Evolutionary conservation across 768 basidiomycete species (phyloP).

Genomic region (Candolleomyces eurysporus): DNA sequence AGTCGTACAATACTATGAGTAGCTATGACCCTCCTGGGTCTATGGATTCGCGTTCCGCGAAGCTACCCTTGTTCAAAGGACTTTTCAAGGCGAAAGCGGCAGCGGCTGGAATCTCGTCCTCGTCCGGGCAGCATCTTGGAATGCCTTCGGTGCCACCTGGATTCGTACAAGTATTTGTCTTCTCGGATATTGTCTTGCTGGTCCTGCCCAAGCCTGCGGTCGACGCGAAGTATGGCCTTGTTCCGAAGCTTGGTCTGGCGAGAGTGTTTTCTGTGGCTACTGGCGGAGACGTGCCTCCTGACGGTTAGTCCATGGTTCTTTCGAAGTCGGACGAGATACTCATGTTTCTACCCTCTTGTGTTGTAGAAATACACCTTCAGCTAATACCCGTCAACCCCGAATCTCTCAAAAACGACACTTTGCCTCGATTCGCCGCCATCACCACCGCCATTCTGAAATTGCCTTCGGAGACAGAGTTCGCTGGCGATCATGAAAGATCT

Average conservation of each 20-base stretch:
- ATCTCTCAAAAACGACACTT: background rate
- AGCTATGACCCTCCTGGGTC: constrained; percentile 1
- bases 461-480: background rate
- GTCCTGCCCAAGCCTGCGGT: constrained; percentile 25
- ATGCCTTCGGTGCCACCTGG: constrained; percentile 7
- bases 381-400: background rate
- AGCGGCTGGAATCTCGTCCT: background rate
- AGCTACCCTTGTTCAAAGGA: constrained; percentile 20
- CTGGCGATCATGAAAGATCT: background rate
- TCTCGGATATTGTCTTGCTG: constrained; percentile 70
- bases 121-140: background rate
- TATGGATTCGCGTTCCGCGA: constrained; percentile 21
- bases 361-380: background rate
- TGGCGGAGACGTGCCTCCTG: background rate
- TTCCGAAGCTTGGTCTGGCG: constrained; percentile 37
- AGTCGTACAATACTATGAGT: constrained; percentile 10
- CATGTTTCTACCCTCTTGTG: background rate
- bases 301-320: background rate
- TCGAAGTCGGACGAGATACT: background rate
- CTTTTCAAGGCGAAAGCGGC: constrained; percentile 8
- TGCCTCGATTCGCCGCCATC: background rate
- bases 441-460: background rate
- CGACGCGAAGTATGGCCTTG: constrained; percentile 19
- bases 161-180: constrained; percentile 44
- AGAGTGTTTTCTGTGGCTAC: constrained; percentile 33